phyloP scores from a whole-genome alignment of 1,284 basidiomycete genomes.

The Trichosporon sp. region DNA sequence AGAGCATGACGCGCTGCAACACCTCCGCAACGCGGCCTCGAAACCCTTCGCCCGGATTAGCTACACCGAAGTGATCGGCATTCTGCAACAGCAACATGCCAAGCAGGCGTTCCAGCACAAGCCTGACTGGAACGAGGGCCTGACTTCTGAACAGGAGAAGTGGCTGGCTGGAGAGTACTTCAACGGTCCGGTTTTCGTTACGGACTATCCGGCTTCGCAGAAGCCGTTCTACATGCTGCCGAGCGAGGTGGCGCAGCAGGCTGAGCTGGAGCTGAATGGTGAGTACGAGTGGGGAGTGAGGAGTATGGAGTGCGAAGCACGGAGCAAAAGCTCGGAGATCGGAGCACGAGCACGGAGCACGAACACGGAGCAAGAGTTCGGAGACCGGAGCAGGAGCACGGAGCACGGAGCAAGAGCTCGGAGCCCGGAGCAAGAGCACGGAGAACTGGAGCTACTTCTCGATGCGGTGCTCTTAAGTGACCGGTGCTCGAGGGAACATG shows the following conservation, averaged over 20 bases:
- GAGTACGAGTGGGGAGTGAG: background rate
- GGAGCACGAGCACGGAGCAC: too few relatives aligned
- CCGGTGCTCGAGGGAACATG: too few relatives aligned
- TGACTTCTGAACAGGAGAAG: constrained; percentile 87
- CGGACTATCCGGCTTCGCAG: constrained; percentile 70
- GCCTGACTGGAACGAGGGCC: constrained; percentile 63
- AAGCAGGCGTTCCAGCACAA: constrained; percentile 53
- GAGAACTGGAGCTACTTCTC: too few relatives aligned
- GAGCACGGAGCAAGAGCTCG: too few relatives aligned
- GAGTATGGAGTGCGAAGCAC: background rate
- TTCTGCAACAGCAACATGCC: constrained; percentile 53
- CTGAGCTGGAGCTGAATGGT: background rate
- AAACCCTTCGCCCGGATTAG: constrained; percentile 57
- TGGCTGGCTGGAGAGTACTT: constrained; percentile 65
- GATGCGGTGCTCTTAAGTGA: too few relatives aligned
- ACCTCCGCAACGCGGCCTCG: constrained; percentile 23
- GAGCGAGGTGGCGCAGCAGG: constrained; percentile 8
- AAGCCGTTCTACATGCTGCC: constrained; percentile 98
- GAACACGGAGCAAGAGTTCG: too few relatives aligned
- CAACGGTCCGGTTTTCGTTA: constrained; percentile 77
- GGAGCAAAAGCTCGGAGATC: too few relatives aligned
- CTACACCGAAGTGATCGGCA: constrained; percentile 69
- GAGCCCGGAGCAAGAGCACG: too few relatives aligned
- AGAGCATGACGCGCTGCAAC: constrained; percentile 15
- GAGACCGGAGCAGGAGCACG: too few relatives aligned